A percentile compares a stretch with the other conserved stretches of the same genome.
These are phyloP conservation scores for Hanseniaspora jakobsenii DNA, from an alignment of 805 yeast species.

Conservation along the genomic window DNA sequence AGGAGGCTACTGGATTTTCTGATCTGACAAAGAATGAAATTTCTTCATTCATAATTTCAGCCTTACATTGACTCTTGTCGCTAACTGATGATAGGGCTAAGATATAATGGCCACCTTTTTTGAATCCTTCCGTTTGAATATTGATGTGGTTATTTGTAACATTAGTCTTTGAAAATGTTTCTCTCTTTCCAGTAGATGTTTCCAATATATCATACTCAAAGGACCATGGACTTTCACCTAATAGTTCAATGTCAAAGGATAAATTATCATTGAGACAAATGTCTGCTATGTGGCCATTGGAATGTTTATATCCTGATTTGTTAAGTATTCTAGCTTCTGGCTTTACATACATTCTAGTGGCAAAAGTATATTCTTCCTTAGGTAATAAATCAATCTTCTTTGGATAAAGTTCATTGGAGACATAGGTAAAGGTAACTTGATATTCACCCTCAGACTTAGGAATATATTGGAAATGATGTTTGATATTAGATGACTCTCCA, in stretches of 20 bases:
- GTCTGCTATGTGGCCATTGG: slow-evolving; percentile 18
- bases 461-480: slow-evolving; percentile 50
- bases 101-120: slow-evolving; percentile 61
- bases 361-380: slow-evolving; percentile 39
- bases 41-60: slow-evolving; percentile 53
- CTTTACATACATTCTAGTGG: slow-evolving; percentile 59
- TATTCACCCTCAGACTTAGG: slow-evolving; percentile 78
- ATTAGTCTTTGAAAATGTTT: slow-evolving; percentile 33
- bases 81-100: slow-evolving; percentile 50
- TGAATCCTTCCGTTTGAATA: slow-evolving; percentile 45
- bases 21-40: slow-evolving; percentile 55
- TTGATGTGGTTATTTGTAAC: slow-evolving; percentile 30
- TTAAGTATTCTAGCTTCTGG: slow-evolving; percentile 29
- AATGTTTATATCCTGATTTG: slow-evolving; percentile 16
- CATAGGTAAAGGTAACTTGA: slow-evolving; percentile 52
- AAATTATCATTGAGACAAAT: slow-evolving; percentile 40
- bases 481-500: slow-evolving; percentile 32
- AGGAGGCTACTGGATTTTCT: slow-evolving; percentile 50
- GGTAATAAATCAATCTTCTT: slow-evolving; percentile 30
- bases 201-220: slow-evolving; percentile 59
- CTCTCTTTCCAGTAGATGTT: slow-evolving; percentile 38
- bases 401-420: slow-evolving; percentile 55
- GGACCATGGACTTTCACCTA: slow-evolving; percentile 71
- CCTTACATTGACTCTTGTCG: slow-evolving; percentile 71
- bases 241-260: slow-evolving; percentile 44